phyloP scores from a whole-genome alignment of 2,329 filamentous ascomycete genomes.

The Alternaria panax region DNA sequence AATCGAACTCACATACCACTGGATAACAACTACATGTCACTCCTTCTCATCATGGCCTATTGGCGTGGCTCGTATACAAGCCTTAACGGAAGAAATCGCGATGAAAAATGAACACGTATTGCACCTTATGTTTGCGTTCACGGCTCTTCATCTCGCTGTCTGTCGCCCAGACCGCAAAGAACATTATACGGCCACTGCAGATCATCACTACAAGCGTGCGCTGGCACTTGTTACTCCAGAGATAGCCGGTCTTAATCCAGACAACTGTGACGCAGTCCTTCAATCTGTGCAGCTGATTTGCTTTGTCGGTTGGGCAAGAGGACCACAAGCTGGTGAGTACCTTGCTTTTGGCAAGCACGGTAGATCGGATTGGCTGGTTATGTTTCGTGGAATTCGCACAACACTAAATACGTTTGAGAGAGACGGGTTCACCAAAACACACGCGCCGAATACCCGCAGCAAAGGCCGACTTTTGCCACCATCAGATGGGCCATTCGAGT shows the following conservation, averaged over 20 bases:
- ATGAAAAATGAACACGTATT: constrained; percentile 28
- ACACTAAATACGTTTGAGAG: constrained; percentile 23
- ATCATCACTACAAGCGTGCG: constrained; percentile 34
- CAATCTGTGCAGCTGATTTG: constrained; percentile 36
- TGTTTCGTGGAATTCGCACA: constrained; percentile 40
- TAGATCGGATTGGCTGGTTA: constrained; percentile 40
- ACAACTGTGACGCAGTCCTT: constrained; percentile 36
- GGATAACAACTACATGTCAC: constrained; percentile 35
- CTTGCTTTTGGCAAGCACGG: constrained; percentile 37
- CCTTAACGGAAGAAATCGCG: constrained; percentile 28
- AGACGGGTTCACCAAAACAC: constrained; percentile 13
- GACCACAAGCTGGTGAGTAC: constrained; percentile 38
- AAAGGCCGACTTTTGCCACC: constrained; percentile 23
- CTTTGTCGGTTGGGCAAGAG: constrained; percentile 34
- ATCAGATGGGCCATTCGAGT: constrained; percentile 17
- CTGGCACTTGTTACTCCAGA: constrained; percentile 30
- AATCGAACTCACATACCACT: constrained; percentile 39
- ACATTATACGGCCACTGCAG: constrained; percentile 25
- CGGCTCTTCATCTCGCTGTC: constrained; percentile 35
- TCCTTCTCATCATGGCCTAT: constrained; percentile 28
- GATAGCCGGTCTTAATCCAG: constrained; percentile 24
- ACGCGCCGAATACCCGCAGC: constrained; percentile 10
- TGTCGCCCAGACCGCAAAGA: constrained; percentile 28
- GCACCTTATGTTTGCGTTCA: constrained; percentile 34
- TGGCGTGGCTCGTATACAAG: constrained; percentile 23